Evolutionary conservation across 495 filamentous ascomycete species (phyloP).

Genomic region (Trichoderma orchidacearum): DNA sequence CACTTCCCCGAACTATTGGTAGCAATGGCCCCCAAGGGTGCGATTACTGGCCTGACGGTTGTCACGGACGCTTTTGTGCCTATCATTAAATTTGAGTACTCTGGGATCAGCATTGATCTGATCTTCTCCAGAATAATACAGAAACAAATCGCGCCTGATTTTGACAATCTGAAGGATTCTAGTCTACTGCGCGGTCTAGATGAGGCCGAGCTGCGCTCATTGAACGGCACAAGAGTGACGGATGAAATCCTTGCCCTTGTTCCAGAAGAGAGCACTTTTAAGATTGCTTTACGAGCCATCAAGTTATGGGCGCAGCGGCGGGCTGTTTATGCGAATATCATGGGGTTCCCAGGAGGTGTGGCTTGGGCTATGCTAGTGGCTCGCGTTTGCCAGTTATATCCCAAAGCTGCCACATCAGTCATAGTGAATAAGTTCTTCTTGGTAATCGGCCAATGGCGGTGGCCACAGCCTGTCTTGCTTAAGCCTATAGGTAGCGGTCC

Average conservation of each 20-base stretch:
- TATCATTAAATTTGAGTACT: slow-evolving; percentile 88
- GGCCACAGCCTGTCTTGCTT: slow-evolving; percentile 82
- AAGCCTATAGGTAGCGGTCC: slow-evolving; percentile 79
- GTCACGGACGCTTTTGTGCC: slow-evolving; percentile 87
- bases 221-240: slow-evolving; percentile 89
- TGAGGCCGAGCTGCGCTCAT: slow-evolving; percentile 69
- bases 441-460: slow-evolving; percentile 81
- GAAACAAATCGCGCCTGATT: slow-evolving; percentile 53
- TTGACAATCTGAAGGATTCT: slow-evolving; percentile 58
- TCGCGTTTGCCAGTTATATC: slow-evolving; percentile 93
- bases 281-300: slow-evolving; percentile 73
- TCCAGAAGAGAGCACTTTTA: slow-evolving; percentile 78
- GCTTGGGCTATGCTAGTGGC: slow-evolving; percentile 97
- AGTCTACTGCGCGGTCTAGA: slow-evolving; percentile 73
- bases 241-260: slow-evolving; percentile 82
- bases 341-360: slow-evolving; percentile 91
- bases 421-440: slow-evolving; percentile 87
- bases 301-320: slow-evolving; percentile 93
- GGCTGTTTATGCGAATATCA: slow-evolving; percentile 88
- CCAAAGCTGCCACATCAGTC: slow-evolving; percentile 71
- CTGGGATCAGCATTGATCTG: slow-evolving; percentile 84
- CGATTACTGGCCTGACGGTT: slow-evolving; percentile 72
- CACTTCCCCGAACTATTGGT: slow-evolving; percentile 66
- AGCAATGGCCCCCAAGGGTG: slow-evolving; percentile 55
- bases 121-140: slow-evolving; percentile 74